phyloP scores from a whole-genome alignment of 495 filamentous ascomycete genomes.

The Talaromyces borbonicus region DNA sequence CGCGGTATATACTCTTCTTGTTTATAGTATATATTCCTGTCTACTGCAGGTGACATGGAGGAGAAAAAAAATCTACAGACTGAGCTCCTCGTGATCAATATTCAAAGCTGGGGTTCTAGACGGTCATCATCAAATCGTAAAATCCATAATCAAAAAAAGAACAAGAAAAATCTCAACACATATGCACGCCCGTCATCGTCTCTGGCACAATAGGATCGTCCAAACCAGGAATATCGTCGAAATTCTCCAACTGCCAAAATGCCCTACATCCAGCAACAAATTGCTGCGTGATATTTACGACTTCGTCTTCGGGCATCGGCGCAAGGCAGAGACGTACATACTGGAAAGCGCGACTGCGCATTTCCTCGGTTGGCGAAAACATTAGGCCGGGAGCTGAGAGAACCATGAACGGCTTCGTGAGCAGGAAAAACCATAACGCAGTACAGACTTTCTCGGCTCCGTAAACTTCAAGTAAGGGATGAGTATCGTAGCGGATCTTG shows the following conservation, averaged over 20 bases:
- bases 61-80: too few species aligned
- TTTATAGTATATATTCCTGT: too few species aligned
- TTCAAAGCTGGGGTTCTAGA: not conserved
- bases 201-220: conserved; percentile 13
- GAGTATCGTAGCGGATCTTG: conserved; percentile 51
- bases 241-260: conserved; percentile 66
- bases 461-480: conserved; percentile 53
- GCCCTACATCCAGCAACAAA: conserved; percentile 56
- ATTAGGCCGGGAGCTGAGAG: conserved; percentile 58
- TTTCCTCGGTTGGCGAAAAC: conserved; percentile 53
- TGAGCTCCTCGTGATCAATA: too few species aligned
- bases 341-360: conserved; percentile 43
- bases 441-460: conserved; percentile 34
- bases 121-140: not conserved
- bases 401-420: conserved; percentile 53
- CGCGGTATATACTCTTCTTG: too few species aligned
- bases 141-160: too few species aligned
- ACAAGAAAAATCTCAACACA: conserved; percentile 4
- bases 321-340: conserved; percentile 81
- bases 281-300: conserved; percentile 45
- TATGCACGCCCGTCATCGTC: conserved; percentile 11
- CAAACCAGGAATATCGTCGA: conserved; percentile 52
- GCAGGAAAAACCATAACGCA: conserved; percentile 66
- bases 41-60: too few species aligned
- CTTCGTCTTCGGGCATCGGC: conserved; percentile 60